Base-by-base conservation (phyloP, 2,329 filamentous ascomycete genomes). In the Nannizziopsis arthrosporioides region DNA sequence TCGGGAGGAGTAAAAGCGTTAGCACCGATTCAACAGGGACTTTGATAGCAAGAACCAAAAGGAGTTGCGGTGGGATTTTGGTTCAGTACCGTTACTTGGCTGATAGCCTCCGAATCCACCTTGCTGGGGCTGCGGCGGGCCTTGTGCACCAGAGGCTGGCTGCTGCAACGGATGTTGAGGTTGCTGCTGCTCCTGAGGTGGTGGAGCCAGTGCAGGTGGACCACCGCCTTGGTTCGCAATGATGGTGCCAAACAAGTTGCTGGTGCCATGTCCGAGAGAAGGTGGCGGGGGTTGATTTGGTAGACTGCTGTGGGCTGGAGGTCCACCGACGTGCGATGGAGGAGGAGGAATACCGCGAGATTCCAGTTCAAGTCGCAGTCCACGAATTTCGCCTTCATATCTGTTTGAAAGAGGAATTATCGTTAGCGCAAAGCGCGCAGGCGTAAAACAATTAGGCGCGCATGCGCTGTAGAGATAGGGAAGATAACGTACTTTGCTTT, bases 171-270 rank as follows among this genome's bases (percentile, higher is more conserved):
- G 74, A 66, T 80, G 78, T 52, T 74, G 74, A 57, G 69, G 67
- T 65, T 70, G 70, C 57, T 73, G 72, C 54, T 76, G 76, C 62
- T 82, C 79, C 58, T 82, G 77, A 55, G 78, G 80, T 51, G 84
- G 84, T 59, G 80, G 80, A 55, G 88, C 88, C 57, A 94, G 81
- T 52, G 85, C 86, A 54, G 87, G 84, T 52, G 85, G 87, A 59
- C 82, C 84, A 70, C 90, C 87, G 59, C 82, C 85, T 66, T 81
- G 81, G 55, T 90, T 90, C 48, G 89, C 81, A 86, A 98, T 96
- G 63, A 96, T 94, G 49, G 87, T 88, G 57, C 87, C 88, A 63
- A 98, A 96, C 36, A 96, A 76, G 61, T 93, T 92, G 64, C 84
- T 90, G 48, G 81, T 80, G 19, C 90, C 89, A 61, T 93, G 85